Percentiles rank a stretch among this genome's conserved stretches.
phyloP scores from a whole-genome alignment of 2,329 filamentous ascomycete species.

The Aphanoascus verrucosus region DNA sequence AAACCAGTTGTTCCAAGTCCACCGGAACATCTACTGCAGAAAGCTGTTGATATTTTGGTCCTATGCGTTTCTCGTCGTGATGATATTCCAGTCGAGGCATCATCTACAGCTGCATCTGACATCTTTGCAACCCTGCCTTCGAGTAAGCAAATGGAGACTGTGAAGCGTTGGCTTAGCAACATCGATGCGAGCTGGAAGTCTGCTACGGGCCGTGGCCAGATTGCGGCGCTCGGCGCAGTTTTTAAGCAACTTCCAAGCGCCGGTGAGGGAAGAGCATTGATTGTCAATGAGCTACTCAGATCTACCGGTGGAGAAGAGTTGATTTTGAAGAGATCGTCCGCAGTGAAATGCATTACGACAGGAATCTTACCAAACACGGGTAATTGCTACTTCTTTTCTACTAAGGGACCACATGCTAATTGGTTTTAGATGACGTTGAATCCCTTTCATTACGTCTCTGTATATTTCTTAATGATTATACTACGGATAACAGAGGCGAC shows the following conservation, averaged over 20 bases:
- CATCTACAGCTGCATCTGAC: conserved; percentile 32
- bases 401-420: not conserved
- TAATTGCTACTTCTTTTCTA: conserved; percentile 15
- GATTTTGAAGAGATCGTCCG: conserved; percentile 34
- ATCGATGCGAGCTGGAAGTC: conserved; percentile 29
- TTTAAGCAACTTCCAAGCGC: conserved; percentile 26
- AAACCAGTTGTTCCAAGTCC: conserved; percentile 13
- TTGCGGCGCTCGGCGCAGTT: conserved; percentile 33
- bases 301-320: conserved; percentile 29
- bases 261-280: conserved; percentile 20
- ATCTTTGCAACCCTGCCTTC: conserved; percentile 30
- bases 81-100: conserved; percentile 32
- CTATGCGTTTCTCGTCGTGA: conserved; percentile 33
- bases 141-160: conserved; percentile 25
- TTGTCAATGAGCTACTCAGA: conserved; percentile 27
- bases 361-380: conserved; percentile 31
- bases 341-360: conserved; percentile 31
- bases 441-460: conserved; percentile 24
- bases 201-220: conserved; percentile 35
- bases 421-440: conserved; percentile 23
- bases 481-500: conserved; percentile 77
- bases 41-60: conserved; percentile 27
- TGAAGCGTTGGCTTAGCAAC: conserved; percentile 33
- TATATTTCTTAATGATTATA: conserved; percentile 67
- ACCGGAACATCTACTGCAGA: conserved; percentile 21